These are phyloP conservation scores for Exutisphaerella laricina DNA, from an alignment of 2,329 filamentous ascomycete genomes.

Conservation along the genomic window DNA sequence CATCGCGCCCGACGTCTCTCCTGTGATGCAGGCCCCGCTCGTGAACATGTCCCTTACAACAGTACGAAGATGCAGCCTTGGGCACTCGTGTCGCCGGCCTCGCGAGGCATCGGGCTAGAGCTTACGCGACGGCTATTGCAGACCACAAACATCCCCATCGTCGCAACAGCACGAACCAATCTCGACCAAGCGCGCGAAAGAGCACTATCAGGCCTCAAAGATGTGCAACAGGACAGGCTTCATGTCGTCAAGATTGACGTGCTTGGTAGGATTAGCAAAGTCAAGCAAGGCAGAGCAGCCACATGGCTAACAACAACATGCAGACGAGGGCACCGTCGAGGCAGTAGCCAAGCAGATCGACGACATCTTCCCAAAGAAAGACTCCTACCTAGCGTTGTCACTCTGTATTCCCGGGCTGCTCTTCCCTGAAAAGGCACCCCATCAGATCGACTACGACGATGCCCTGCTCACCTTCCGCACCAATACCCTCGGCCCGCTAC, in stretches of 20 bases:
- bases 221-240: constrained; percentile 44
- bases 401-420: constrained; percentile 68
- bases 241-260: constrained; percentile 52
- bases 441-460: constrained; percentile 55
- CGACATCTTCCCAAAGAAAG: constrained; percentile 32
- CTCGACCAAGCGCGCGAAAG: constrained; percentile 44
- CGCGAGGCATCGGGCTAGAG: constrained; percentile 58
- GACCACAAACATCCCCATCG: constrained; percentile 53
- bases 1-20: too few relatives aligned
- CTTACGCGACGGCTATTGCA: constrained; percentile 54
- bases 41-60: too few relatives aligned
- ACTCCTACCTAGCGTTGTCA: constrained; percentile 60
- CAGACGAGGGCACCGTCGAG: constrained; percentile 59
- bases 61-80: constrained; percentile 42
- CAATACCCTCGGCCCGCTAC: constrained; percentile 67
- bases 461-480: constrained; percentile 66
- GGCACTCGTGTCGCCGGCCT: constrained; percentile 54
- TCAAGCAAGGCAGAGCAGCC: too few relatives aligned
- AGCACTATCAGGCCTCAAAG: constrained; percentile 47
- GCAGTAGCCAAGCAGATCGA: constrained; percentile 45
- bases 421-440: constrained; percentile 64
- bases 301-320: background rate
- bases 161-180: constrained; percentile 56
- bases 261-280: constrained; percentile 50
- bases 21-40: too few relatives aligned